Percentiles rank a stretch among this genome's conserved stretches.
Evolutionary conservation across 257 asterid genomes (phyloP).

Genomic region (Apocynum venetum): DNA sequence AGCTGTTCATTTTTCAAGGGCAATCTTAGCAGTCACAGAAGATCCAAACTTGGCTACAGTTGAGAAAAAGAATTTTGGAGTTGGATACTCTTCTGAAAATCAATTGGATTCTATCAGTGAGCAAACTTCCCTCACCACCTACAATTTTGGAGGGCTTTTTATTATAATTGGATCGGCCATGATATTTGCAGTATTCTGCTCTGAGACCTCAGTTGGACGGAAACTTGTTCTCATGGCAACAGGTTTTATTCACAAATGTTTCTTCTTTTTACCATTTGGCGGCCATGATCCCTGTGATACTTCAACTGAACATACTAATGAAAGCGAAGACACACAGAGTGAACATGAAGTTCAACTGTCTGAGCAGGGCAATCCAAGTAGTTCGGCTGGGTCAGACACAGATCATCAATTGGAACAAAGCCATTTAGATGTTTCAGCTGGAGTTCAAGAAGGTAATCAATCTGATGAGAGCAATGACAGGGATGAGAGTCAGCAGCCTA

Average conservation of each 20-base stretch:
- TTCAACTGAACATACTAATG: not conserved
- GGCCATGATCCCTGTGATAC: not conserved
- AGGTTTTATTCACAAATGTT: constrained; percentile 1
- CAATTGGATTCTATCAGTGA: constrained; percentile 43
- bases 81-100: constrained; percentile 41
- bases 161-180: constrained; percentile 40
- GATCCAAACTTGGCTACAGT: constrained; percentile 25
- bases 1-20: constrained; percentile 37
- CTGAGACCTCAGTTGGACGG: constrained; percentile 25
- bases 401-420: not conserved
- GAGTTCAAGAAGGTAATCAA: not conserved
- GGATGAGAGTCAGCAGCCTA: not conserved
- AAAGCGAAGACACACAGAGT: not conserved
- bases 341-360: not conserved
- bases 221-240: constrained; percentile 5
- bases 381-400: not conserved
- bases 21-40: constrained; percentile 45
- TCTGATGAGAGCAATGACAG: not conserved
- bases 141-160: constrained; percentile 53
- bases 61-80: constrained; percentile 41
- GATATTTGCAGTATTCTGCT: constrained; percentile 35
- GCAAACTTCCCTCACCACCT: constrained; percentile 36
- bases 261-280: not conserved
- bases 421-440: not conserved
- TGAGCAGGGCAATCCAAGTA: not conserved